Base-by-base conservation (phyloP, 2,329 filamentous ascomycete genomes). In the Ophiostoma quercus region DNA sequence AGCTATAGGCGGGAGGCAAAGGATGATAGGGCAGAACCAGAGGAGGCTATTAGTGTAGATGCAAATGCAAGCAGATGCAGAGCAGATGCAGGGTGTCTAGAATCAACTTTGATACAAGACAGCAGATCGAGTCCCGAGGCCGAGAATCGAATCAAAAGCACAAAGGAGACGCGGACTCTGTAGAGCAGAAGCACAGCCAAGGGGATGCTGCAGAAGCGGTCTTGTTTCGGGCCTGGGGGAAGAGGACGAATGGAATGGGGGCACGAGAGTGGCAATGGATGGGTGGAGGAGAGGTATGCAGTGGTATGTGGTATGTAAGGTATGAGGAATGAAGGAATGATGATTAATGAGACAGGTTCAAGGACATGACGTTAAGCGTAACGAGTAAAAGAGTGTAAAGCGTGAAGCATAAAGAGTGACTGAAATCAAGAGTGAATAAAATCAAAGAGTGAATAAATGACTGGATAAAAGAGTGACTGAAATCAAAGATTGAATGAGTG, bases 161-260 rank as follows among this genome's bases (percentile, higher is more conserved):
- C 54, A 60, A 22, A 0, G 22, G 22, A 67, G 39, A 32, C 41
- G 43, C 22, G 63, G 43, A 34, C 34, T 34, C 34, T 41, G 63
- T 39, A 32, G 7, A 29, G 39, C 29, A 65, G 39, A 37, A 62
- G 66, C 47, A 68, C 22, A 29, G 73, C 74, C 72, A 74, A 76
- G 71, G 73, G 72, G 70, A 69, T 67, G 62, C 69, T 67, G 63
- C 60, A 72, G 69, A 69, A 69, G 39, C 67, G 68, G 51, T 34
- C 51, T 41, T 66, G 70, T 71, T 66, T 67, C 68, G 70, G 65
- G 39, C 14, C 67, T 41, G 66, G 67, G 60, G 51, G 57, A 65
- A 71, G 63, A 51, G 67, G 68, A 57, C 67, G 70, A 69, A 71
- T 71, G 70, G 34, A 63, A 68, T 37, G 34, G 32, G 51, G 65